Conservation (phyloP, 495 filamentous ascomycete genomes). For the Cladorrhinum samala region DNA sequence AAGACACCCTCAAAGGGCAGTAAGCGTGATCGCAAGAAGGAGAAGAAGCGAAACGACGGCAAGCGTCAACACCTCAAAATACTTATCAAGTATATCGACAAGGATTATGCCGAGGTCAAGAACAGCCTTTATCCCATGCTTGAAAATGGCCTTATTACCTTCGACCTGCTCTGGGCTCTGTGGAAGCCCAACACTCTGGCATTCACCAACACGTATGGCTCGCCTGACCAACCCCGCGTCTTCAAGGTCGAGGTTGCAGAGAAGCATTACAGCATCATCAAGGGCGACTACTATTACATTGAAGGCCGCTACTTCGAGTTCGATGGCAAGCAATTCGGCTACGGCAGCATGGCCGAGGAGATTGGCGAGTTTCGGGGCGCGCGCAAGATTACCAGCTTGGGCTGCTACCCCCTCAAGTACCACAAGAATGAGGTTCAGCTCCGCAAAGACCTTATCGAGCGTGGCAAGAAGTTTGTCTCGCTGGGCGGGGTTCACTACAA, state of each 20-base stretch:
- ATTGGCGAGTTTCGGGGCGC: slow-evolving; percentile 77
- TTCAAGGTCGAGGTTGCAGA: slow-evolving; percentile 82
- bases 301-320: slow-evolving; percentile 77
- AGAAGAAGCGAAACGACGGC: slow-evolving; percentile 58
- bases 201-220: slow-evolving; percentile 75
- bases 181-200: slow-evolving; percentile 87
- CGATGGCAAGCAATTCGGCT: slow-evolving; percentile 62
- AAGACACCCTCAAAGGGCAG: slow-evolving; percentile 39
- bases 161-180: slow-evolving; percentile 83
- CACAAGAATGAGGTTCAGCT: slow-evolving; percentile 68
- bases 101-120: slow-evolving; percentile 72
- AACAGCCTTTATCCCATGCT: slow-evolving; percentile 79
- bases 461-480: slow-evolving; percentile 77
- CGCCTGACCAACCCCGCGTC: slow-evolving; percentile 74
- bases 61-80: slow-evolving; percentile 69
- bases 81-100: slow-evolving; percentile 73
- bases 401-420: slow-evolving; percentile 75
- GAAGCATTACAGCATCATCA: slow-evolving; percentile 65
- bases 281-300: slow-evolving; percentile 73
- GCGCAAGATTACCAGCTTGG: slow-evolving; percentile 72
- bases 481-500: slow-evolving; percentile 81
- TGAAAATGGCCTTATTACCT: slow-evolving; percentile 80
- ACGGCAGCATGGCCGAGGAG: slow-evolving; percentile 57
- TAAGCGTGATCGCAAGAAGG: slow-evolving; percentile 52
- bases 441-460: slow-evolving; percentile 63